Conservation (phyloP, 2,329 filamentous ascomycete genomes). For the Magnaporthiopsis poae region DNA sequence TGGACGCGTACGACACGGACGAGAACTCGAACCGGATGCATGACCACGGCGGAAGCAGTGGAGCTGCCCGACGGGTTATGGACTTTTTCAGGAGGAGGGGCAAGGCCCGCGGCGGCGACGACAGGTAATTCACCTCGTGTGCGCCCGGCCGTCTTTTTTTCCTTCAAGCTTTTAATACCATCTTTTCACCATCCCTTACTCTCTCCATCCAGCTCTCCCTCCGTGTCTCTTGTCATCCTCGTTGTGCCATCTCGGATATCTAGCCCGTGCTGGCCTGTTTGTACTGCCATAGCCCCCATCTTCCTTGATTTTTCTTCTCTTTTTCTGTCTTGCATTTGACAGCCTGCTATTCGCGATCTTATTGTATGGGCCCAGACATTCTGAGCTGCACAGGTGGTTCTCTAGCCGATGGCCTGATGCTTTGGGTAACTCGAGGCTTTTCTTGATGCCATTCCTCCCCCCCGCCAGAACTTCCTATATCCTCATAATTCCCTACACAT, state of each 20-base stretch:
- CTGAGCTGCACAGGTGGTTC: not conserved
- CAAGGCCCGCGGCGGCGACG: constrained; percentile 57
- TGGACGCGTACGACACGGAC: constrained; percentile 76
- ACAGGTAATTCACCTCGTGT: constrained; percentile 32
- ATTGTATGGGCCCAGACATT: not conserved
- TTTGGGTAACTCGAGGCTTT: not conserved
- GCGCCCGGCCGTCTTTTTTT: not conserved
- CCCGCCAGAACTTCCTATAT: not conserved
- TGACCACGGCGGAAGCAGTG: constrained; percentile 71
- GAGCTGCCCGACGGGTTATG: constrained; percentile 87
- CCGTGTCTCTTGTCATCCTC: constrained; percentile 4
- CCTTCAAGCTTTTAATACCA: not conserved
- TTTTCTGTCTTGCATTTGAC: not conserved
- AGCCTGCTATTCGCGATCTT: not conserved
- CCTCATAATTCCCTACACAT: not conserved
- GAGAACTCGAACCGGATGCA: constrained; percentile 40
- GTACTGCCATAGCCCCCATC: not conserved
- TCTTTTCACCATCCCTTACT: not conserved
- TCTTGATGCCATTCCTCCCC: not conserved
- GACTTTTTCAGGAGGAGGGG: constrained; percentile 90
- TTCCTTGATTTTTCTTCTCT: not conserved
- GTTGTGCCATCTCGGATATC: not conserved
- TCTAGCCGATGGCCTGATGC: not conserved
- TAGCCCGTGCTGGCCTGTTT: not conserved
- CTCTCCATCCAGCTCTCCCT: not conserved